Evolutionary conservation across 2,329 filamentous ascomycete genomes (phyloP).

Genomic region (Blastomyces silverae): DNA sequence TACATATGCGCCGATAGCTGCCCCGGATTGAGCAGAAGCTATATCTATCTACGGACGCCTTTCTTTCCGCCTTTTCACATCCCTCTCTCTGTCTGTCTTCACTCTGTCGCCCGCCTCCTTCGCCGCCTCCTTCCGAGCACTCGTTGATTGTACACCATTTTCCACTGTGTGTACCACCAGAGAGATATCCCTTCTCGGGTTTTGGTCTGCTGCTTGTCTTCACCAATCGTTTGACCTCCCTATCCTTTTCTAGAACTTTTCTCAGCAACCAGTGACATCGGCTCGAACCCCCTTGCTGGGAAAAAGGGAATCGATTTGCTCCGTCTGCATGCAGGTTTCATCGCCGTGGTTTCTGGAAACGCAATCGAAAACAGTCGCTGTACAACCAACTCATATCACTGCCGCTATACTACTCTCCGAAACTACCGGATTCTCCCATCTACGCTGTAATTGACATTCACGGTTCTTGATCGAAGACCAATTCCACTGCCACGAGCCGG

Average conservation of each 20-base stretch:
- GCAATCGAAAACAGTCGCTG: neutral
- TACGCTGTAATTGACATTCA: neutral
- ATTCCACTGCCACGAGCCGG: neutral
- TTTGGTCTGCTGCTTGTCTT: neutral
- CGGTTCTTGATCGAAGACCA: neutral
- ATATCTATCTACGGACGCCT: neutral
- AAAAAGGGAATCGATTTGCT: neutral
- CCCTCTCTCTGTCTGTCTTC: neutral
- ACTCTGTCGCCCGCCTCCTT: neutral
- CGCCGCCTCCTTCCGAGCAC: neutral
- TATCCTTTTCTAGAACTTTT: neutral
- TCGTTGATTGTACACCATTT: neutral
- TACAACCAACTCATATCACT: neutral
- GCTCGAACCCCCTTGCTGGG: neutral
- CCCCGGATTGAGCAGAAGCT: neutral
- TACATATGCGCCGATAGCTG: neutral
- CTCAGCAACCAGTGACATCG: no score
- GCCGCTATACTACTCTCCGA: neutral
- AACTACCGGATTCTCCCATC: neutral
- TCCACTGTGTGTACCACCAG: neutral
- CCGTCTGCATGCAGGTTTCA: neutral
- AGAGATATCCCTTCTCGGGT: neutral
- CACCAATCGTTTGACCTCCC: neutral
- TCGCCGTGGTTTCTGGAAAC: slow-evolving; percentile 1
- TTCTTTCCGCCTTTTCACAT: neutral